Evolutionary conservation across 495 filamentous ascomycete genomes (phyloP), one percentile per base, ranked within the genome.

Genomic region (Aspergillus heteromorphus): DNA sequence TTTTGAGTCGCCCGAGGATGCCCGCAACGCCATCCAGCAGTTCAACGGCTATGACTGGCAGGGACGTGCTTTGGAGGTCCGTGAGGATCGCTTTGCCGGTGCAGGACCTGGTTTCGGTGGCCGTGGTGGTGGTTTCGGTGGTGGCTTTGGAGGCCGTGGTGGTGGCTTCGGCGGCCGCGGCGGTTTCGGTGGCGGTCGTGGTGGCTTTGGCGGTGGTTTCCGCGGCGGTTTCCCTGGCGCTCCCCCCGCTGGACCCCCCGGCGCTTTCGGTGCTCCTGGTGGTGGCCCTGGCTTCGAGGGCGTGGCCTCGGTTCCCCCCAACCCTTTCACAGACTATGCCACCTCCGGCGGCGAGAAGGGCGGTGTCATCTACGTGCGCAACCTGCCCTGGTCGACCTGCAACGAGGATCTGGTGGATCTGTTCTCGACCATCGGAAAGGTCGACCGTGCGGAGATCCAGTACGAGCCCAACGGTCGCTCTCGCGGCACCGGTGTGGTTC

Each of bases 21-120:
- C 95, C 19, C 89, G 91, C 54, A 95, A 91, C 60, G 93, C 93
- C 31, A 98, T 98, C 62, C 80, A 87, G 50, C 92, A 96, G 66
- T 97, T 97, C 77, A 97, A 98, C 67, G 92, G 92, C 53, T 97
- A 95, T 68, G 93, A 98, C 47, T 98, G 93, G 93, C 92, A 98
- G 70, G 93, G 93, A 17, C 88, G 93, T 55, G 70, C 84, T 51
- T 79, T 98, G 31, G 95, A 97, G 67, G 93, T 98, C 48, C 91
- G 95, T 57, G 95, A 97, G 67, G 93, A 98, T 70, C 86, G 95
- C 34, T 98, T 92, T 68, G 95, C 95, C 34, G 85, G 83, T 53
- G 68, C 83, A 20, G 79, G 79, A 27, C 65, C 69, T 8, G 79
- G 79, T 48, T 73, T 77, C 60, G 81, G 82, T 17, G 60, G 64